Evolutionary conservation across 2,329 filamentous ascomycete genomes (phyloP), one percentile per base, ranked within the genome.

Genomic region (Clarireedia homoeocarpa): DNA sequence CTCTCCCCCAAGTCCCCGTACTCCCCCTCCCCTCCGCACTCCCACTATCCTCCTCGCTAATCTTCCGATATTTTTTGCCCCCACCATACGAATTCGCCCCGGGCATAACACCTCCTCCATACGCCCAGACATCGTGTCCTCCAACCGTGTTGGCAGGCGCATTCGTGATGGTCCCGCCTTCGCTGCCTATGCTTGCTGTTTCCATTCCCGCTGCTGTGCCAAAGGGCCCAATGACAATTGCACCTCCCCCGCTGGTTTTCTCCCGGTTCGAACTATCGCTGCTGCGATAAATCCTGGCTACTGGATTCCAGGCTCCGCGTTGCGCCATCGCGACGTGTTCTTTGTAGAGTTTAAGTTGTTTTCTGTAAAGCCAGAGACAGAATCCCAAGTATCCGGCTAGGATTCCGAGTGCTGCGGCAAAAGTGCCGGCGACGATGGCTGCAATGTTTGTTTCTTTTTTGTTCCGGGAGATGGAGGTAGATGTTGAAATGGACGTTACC

Each of bases 341-440:
- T 70, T 85, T 84, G 75, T 89, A 91, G 9, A 87, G 79, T 30
- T 74, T 71, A 15, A 90, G 78, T 68, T 88, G 86, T 49, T 84
- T 83, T 27, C 85, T 78, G 73, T 90, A 90, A 6, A 91, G 73
- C 81, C 84, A 89, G 17, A 81, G 78, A 70, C 84, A 88, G 74
- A 86, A 89, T 47, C 82, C 84, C 12, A 88, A 77, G 67, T 88
- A 89, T 1, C 74, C 72, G 2, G 83, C 84, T 0, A 83, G 65
- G 17, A 86, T 63, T 48, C 81, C 81, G 4, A 87, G 75, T 4
- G 85, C 65, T n/a, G 83, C 85, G 0, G 87, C 86, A 34, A 90
- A 73, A 20, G 85, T 71, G 26, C 75, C 74, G 1, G 75, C 74
- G 15, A 74, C 74, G 51, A 80, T 74, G 14, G 76, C 72, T 0